These are phyloP conservation scores for Penicillium aurantiogriseum DNA, from an alignment of 2,329 filamentous ascomycete species.

Conservation along the genomic window DNA sequence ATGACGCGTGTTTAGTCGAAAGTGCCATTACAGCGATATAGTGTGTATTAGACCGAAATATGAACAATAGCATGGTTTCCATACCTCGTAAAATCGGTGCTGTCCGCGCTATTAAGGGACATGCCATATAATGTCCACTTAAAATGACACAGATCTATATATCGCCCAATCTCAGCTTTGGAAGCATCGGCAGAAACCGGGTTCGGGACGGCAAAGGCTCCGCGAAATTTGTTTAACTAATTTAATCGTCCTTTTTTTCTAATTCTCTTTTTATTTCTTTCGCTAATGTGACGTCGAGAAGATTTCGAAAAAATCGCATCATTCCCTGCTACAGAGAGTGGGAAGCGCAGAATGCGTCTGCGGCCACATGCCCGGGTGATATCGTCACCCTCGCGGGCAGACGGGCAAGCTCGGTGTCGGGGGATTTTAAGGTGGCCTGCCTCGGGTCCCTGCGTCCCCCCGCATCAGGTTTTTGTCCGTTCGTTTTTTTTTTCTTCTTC, in stretches of 20 bases:
- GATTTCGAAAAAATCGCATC: background rate
- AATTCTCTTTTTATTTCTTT: conserved; percentile 9
- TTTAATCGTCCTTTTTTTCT: background rate
- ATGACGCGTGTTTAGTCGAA: background rate
- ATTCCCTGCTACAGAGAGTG: background rate
- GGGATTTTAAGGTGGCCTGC: background rate
- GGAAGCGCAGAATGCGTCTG: background rate
- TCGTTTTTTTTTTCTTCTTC: background rate
- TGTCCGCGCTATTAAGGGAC: background rate
- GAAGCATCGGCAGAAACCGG: conserved; percentile 23
- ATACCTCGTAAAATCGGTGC: background rate
- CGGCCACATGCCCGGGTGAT: background rate
- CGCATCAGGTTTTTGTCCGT: conserved; percentile 2
- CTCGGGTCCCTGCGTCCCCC: background rate
- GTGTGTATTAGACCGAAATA: background rate
- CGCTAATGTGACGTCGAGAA: background rate
- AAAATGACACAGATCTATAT: background rate
- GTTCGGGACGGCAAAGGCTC: conserved; percentile 8
- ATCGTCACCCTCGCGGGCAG: background rate
- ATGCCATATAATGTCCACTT: background rate
- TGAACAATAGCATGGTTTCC: background rate
- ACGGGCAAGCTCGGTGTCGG: background rate
- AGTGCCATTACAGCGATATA: background rate
- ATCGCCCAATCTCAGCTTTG: background rate
- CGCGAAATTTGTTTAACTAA: conserved; percentile 11